Percentiles rank a stretch among this genome's conserved stretches.
Evolutionary conservation across 2,329 filamentous ascomycete species (phyloP).

Genomic region (Davidsoniella virescens): DNA sequence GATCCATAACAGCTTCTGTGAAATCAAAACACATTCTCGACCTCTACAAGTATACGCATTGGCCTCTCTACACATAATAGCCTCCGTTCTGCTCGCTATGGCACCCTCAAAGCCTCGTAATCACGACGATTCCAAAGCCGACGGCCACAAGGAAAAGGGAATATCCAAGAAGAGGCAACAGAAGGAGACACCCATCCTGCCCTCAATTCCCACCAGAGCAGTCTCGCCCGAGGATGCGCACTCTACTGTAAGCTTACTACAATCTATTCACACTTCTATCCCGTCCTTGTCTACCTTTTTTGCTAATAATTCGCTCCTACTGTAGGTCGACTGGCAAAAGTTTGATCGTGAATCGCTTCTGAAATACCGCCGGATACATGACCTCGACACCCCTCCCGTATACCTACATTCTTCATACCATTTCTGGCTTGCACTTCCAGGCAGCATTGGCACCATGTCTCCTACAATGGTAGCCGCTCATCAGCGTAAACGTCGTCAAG

Average conservation of each 20-base stretch:
- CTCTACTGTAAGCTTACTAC: constrained; percentile 9
- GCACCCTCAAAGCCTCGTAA: constrained; percentile 30
- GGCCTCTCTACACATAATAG: not conserved
- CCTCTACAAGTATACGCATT: not conserved
- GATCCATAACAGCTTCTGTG: not conserved
- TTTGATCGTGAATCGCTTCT: constrained; percentile 55
- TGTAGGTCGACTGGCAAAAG: constrained; percentile 47
- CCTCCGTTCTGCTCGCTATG: constrained; percentile 19
- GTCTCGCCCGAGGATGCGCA: constrained; percentile 9
- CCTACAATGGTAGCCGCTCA: constrained; percentile 51
- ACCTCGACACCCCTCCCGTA: constrained; percentile 51
- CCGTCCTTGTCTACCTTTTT: not conserved
- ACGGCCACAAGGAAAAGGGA: constrained; percentile 18
- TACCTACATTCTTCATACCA: constrained; percentile 46
- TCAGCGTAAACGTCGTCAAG: constrained; percentile 38
- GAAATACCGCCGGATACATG: constrained; percentile 58
- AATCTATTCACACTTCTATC: not conserved
- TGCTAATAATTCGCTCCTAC: constrained; percentile 9
- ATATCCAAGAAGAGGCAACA: constrained; percentile 30
- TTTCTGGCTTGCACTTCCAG: constrained; percentile 41
- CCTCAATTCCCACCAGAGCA: constrained; percentile 8
- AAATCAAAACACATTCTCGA: not conserved
- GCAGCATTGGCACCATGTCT: constrained; percentile 52
- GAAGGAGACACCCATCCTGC: constrained; percentile 17
- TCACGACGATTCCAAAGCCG: constrained; percentile 31